Percentiles rank a stretch among this genome's conserved stretches.
These are phyloP conservation scores for Loxodes magnus DNA, from an alignment of 73 alveolate species.

Conservation along the genomic window DNA sequence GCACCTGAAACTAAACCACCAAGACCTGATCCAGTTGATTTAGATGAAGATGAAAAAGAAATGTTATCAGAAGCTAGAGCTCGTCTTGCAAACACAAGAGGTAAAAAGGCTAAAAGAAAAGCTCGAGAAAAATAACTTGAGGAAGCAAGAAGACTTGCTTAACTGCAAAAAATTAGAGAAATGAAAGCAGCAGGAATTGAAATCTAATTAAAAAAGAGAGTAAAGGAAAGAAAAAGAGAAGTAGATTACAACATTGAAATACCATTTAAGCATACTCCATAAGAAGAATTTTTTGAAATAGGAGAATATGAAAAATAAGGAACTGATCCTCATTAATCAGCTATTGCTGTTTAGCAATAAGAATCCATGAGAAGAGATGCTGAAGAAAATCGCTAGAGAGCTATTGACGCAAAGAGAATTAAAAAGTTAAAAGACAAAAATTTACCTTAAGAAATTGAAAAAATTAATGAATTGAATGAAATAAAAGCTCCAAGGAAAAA, in stretches of 20 bases:
- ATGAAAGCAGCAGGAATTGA: conserved; percentile 95
- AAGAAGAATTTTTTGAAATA: conserved; percentile 69
- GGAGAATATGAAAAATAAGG: conserved; percentile 55
- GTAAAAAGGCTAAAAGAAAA: conserved; percentile 96
- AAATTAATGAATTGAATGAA: conserved; percentile 56
- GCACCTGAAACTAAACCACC: conserved; percentile 99
- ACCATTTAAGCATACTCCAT: conserved; percentile 85
- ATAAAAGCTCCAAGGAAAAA: conserved; percentile 16
- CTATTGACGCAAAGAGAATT: conserved; percentile 79
- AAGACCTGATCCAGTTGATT: conserved; percentile 97
- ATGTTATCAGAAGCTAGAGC: conserved; percentile 99
- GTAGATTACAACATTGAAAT: conserved; percentile 84
- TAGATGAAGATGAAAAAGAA: conserved; percentile 99
- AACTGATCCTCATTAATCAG: conserved; percentile 49
- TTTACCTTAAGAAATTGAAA: conserved; percentile 77
- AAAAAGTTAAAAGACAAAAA: conserved; percentile 85
- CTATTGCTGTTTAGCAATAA: conserved; percentile 60
- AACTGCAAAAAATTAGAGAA: conserved; percentile 92
- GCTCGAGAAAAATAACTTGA: conserved; percentile 98
- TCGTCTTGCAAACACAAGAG: conserved; percentile 98
- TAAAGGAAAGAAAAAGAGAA: conserved; percentile 72
- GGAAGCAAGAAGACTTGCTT: conserved; percentile 98
- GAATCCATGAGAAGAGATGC: conserved; percentile 86
- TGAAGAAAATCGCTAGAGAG: conserved; percentile 81
- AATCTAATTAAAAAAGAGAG: conserved; percentile 40